Base-by-base conservation (phyloP, 2,329 filamentous ascomycete genomes). In the Fusarium siculi region DNA sequence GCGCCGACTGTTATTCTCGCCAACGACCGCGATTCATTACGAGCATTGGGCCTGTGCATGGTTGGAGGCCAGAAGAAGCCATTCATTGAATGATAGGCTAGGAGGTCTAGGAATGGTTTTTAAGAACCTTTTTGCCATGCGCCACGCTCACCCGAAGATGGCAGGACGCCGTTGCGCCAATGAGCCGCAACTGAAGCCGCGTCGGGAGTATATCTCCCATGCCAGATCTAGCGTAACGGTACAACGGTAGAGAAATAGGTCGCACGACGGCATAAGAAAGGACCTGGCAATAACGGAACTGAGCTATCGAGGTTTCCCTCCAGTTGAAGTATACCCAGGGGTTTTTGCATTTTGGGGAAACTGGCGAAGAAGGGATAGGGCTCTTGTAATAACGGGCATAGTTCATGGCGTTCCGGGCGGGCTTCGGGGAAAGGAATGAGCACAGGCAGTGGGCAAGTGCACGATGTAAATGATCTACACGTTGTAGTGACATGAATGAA, bases 1-100 rank as follows among this genome's bases (percentile, higher is more conserved):
- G 92, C 95, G 2, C 91, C 92, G 70, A 91, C 89, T 12, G 96
- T 99, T 71, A 90, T 98, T 65, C 87, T 93, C 56, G 91, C 94
- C 9, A 92, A 89, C 68, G 95, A 98, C 79, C 90, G 85, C 63
- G 88, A 91, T 74, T 88, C 89, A 21, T 81, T 92, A 63, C 84
- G 86, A 43, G 88, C 90, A n/a, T 80, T 92, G 21, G 90, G 90
- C 1, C 81, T 91, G n/a, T 91, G 90, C 71, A 84, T 88, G 76
- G 89, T 92, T 9, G 89, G 88, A 25, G 89, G 89, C 0, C 87
- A 91, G 74, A 91, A 91, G 82, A 92, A 91, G 79, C 89, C 89
- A 61, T 83, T 91, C 58, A 92, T 92, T 66, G 90, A 92, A 80
- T 92, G 79, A 81, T 47, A 50, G 47, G 34, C 49, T 23, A 55